Conservation (phyloP, 768 basidiomycete species). For the Collybia nuda region DNA sequence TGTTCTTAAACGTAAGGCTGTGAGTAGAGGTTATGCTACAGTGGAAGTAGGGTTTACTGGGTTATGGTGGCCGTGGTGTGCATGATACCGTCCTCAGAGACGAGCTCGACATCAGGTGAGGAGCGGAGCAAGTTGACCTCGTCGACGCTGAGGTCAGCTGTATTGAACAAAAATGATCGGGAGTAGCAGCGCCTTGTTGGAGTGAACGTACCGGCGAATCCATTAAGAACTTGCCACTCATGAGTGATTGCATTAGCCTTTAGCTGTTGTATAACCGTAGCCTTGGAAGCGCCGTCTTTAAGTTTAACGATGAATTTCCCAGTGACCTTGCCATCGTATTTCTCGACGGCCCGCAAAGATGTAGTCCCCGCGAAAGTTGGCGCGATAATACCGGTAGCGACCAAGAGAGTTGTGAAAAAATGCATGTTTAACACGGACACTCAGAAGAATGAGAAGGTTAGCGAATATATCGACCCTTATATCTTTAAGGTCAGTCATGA, state of each 20-base stretch:
- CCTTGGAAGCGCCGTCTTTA: too few species aligned
- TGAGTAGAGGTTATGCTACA: neutral
- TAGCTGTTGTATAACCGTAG: too few species aligned
- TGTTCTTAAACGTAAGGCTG: conserved; percentile 11
- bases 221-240: too few species aligned
- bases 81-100: conserved; percentile 22
- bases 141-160: conserved; percentile 12
- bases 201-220: too few species aligned
- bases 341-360: neutral
- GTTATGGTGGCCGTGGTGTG: conserved; percentile 14
- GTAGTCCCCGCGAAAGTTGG: neutral
- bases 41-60: conserved; percentile 13
- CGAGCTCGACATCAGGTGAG: conserved; percentile 18
- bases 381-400: neutral
- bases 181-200: too few species aligned
- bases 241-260: too few species aligned
- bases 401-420: conserved; percentile 3
- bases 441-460: neutral
- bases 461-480: neutral
- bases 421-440: conserved; percentile 1
- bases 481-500: neutral
- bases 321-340: neutral
- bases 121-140: conserved; percentile 19
- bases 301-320: neutral
- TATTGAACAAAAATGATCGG: neutral